A percentile compares a stretch with the other conserved stretches of the same genome.
Evolutionary conservation across 176 grass and related monocot genomes (phyloP).

Genomic region (Themeda triandra): DNA sequence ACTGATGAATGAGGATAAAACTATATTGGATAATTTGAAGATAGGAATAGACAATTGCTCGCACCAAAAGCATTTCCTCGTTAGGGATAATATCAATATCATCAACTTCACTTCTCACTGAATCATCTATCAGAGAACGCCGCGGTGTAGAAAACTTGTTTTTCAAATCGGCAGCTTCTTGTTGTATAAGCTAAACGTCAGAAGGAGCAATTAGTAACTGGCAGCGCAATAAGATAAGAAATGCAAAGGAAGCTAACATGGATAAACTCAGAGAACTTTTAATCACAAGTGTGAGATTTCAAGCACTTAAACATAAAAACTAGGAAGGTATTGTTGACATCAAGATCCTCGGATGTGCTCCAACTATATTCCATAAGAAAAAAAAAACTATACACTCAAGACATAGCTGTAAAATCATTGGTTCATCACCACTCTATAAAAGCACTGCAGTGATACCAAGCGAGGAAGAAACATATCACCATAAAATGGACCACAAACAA

Average conservation of each 20-base stretch:
- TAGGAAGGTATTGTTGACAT: not conserved
- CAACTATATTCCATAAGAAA: slow-evolving; percentile 1
- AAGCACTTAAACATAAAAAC: slow-evolving; percentile 1
- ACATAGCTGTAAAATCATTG: not conserved
- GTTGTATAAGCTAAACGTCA: slow-evolving; percentile 68
- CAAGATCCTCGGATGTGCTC: not conserved
- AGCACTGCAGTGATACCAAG: slow-evolving; percentile 1
- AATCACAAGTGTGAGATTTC: not conserved
- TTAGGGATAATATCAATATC: slow-evolving; percentile 97
- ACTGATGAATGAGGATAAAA: not conserved
- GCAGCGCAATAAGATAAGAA: not conserved
- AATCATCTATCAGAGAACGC: slow-evolving; percentile 77
- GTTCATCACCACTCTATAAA: not conserved
- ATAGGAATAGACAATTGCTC: not conserved
- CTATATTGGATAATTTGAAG: not conserved
- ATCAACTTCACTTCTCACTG: slow-evolving; percentile 62
- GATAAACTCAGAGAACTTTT: not conserved
- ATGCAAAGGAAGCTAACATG: not conserved
- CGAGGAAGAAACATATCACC: not conserved
- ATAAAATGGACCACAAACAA: not conserved
- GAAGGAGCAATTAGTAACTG: slow-evolving; percentile 19
- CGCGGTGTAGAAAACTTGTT: slow-evolving; percentile 79
- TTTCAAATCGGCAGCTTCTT: slow-evolving; percentile 87
- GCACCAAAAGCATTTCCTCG: slow-evolving; percentile 95
- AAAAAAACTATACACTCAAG: slow-evolving; percentile 12